Evolutionary conservation across 129 eudicot species (phyloP).

Genomic region (Centrapalus pauciflorus): DNA sequence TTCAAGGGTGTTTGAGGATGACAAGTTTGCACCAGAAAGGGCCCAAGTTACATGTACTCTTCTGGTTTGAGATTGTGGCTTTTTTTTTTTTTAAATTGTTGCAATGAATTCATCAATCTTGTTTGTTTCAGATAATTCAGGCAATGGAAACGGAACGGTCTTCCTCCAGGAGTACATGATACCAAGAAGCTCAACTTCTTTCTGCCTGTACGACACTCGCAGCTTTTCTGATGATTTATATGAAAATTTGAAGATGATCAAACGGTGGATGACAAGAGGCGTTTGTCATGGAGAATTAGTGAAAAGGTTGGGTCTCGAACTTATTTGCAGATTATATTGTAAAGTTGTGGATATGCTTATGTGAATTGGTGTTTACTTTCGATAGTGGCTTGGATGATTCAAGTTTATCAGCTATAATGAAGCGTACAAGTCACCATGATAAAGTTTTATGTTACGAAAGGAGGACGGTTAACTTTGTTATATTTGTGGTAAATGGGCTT

Average conservation of each 20-base stretch:
- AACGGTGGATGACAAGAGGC: conserved; percentile 68
- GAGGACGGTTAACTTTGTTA: conserved; percentile 61
- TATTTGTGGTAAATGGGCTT: conserved; percentile 72
- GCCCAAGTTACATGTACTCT: conserved; percentile 83
- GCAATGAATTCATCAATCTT: background rate
- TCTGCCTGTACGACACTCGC: conserved; percentile 69
- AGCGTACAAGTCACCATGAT: conserved; percentile 33
- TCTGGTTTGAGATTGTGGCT: background rate
- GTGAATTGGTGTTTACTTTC: background rate
- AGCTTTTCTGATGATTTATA: conserved; percentile 44
- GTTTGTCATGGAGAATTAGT: conserved; percentile 61
- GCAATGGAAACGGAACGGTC: conserved; percentile 56
- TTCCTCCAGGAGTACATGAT: conserved; percentile 71
- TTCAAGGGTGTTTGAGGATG: conserved; percentile 64
- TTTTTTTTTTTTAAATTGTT: background rate
- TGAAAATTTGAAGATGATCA: conserved; percentile 43
- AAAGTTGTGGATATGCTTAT: background rate
- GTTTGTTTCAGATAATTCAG: conserved; percentile 48
- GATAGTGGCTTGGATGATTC: conserved; percentile 47
- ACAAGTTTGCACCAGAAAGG: conserved; percentile 57
- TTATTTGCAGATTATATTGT: background rate
- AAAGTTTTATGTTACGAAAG: conserved; percentile 5
- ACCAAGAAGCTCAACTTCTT: conserved; percentile 56
- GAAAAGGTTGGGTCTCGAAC: conserved; percentile 32
- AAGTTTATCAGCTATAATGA: conserved; percentile 17